Base-by-base conservation (phyloP, 345 rosid species). In the Populus ilicifolia region DNA sequence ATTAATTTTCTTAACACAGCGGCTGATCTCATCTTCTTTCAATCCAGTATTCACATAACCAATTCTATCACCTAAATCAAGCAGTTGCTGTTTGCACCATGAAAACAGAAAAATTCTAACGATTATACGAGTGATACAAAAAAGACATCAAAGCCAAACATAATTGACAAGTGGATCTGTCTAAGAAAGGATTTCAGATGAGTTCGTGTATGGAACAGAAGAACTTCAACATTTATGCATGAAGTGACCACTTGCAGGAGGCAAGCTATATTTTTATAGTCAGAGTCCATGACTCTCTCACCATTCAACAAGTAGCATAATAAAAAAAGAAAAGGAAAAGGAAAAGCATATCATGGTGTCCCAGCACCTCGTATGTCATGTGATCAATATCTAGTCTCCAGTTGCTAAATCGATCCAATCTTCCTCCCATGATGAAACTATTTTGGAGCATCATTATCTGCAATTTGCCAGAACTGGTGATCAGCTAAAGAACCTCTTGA, bases 21-120 rank as follows among this genome's bases (percentile, higher is more conserved):
- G 61, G 70, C 84, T 83, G 30, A 93, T 92, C 85, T 93, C 93
- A 61, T 90, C 90, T 65, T 92, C 97, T 80, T 88, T 90, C 66
- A 95, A 81, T 74, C 99, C 98, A 27, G 96, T 93, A 73, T 80
- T 86, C 68, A 93, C 99, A 52, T 90, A 79, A 54, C 98, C 99
- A 62, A 95, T 95, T 80, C 86, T 88, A 68, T 95, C 99, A 30
- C 93, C 96, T 69, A 95, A 93, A 85, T 95, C 99, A 1, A 93
- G 87, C 80, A 93, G 83, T 85, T 93, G 90, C 98, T 93, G 87
- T 70, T 52, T 77, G 56, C 59, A 82, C 62, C 63, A 75, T 25
- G 2, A 9, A 69, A 77, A 61, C 25, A 73, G 25, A 75, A 50
- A 36, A 69, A 11, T 33, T 12, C 7, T 5, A 5, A 59, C 41